phyloP scores from a whole-genome alignment of 2,329 filamentous ascomycete genomes.

The Venturia carpophila region DNA sequence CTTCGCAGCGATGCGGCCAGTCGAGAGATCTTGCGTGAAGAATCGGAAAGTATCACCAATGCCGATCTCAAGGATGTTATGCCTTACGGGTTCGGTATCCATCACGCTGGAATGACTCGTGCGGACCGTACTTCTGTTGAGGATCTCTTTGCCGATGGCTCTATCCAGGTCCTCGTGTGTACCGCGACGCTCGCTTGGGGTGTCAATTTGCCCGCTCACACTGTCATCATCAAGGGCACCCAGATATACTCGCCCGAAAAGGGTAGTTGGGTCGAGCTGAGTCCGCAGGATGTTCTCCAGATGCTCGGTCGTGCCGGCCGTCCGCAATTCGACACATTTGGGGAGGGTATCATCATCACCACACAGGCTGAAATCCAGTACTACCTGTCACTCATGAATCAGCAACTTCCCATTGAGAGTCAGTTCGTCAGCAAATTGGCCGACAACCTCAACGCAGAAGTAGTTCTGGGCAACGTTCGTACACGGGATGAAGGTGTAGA shows the following conservation, averaged over 20 bases:
- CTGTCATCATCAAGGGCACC: slow-evolving; percentile 97
- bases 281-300: slow-evolving; percentile 93
- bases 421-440: slow-evolving; percentile 89
- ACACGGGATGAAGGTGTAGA: slow-evolving; percentile 94
- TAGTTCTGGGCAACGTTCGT: slow-evolving; percentile 88
- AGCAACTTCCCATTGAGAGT: slow-evolving; percentile 94
- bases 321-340: slow-evolving; percentile 94
- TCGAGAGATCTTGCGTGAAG: slow-evolving; percentile 77
- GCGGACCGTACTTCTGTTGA: slow-evolving; percentile 93
- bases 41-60: slow-evolving; percentile 74
- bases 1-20: slow-evolving; percentile 87
- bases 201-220: slow-evolving; percentile 95
- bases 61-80: slow-evolving; percentile 85
- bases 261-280: slow-evolving; percentile 96
- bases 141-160: slow-evolving; percentile 83
- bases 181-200: slow-evolving; percentile 98
- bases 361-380: slow-evolving; percentile 93
- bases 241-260: slow-evolving; percentile 98
- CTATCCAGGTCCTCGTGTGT: slow-evolving; percentile 90
- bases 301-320: slow-evolving; percentile 97
- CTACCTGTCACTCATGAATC: slow-evolving; percentile 91
- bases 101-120: slow-evolving; percentile 94
- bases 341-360: slow-evolving; percentile 97
- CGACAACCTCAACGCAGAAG: slow-evolving; percentile 92
- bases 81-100: slow-evolving; percentile 95